Evolutionary conservation across 179 eudicot genomes (phyloP), one percentile per base, ranked within the genome.

Genomic region (Amaranthus tricolor): DNA sequence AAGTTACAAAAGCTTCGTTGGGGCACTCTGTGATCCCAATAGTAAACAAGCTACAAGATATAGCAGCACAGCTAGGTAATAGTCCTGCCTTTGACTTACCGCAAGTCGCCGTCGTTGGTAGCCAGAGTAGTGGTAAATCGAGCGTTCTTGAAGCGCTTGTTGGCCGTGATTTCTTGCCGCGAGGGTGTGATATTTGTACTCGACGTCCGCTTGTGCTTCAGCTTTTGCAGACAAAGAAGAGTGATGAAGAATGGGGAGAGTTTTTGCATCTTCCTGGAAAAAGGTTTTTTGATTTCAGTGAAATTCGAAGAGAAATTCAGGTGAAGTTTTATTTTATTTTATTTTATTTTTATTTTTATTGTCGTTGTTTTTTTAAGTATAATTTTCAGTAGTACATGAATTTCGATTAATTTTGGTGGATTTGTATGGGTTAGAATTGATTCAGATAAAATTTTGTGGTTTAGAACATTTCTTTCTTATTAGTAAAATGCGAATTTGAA

Each of bases 161-260:
- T 6, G 96, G 92, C 70, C 89, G 93, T 5, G 96, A 90, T 67
- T 90, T 90, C 78, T 76, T 90, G 56, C 96, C 93, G 0, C 80
- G 93, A 9, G 91, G 96, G 0, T 78, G 84, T 6, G 96, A 88
- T 43, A 87, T 90, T 52, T 90, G 96, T 54, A 90, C 96, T 10
- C 88, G 96, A 15, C 85, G 91, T 7, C 96, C 96, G 70, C 86
- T 90, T 8, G 89, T 90, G 71, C 85, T 90, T 24, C 92, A 90
- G 88, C 84, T 91, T 15, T 61, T 85, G 70, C 89, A 87, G 85
- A 82, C 64, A 3, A 85, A 86, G 85, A 72, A 83, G 73, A 83
- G 75, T 68, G 96, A 82, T 5, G 93, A 85, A 63, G 97, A 92
- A 84, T 92, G 85, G 79, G 97, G 97, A 40, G 93, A 90, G 89